Evolutionary conservation across 1,284 basidiomycete genomes (phyloP), one percentile per base, ranked within the genome.

Genomic region (Rugiboletus extremiorientalis): DNA sequence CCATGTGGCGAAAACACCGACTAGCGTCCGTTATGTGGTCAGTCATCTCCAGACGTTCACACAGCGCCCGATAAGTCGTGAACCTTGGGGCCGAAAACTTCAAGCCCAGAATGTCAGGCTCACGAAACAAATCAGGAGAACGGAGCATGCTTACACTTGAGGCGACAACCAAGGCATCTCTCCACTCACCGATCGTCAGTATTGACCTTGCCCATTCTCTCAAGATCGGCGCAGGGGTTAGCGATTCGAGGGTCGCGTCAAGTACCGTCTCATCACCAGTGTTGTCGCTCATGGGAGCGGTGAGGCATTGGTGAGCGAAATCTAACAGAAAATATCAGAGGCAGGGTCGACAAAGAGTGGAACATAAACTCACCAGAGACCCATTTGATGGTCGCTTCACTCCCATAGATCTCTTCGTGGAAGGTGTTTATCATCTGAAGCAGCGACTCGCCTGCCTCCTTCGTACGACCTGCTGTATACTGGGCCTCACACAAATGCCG

Each of bases 131-230:
- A 5, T 8, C 5, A n/a, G 2, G 18, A 5, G 1, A 14, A 25
- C 36, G 11, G 33, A 3, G 3, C n/a, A 33, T 28, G 14, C 46
- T 23, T 15, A 59, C 55, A 22, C 3, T 4, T 6, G 3, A 5
- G 15, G 56, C 6, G 4, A 5, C n/a, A 22, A 7, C 10, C 16
- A 57, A 28, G 16, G 46, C 20, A 33, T 47, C n/a, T 2, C 30
- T 14, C 57, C 58, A 58, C 0, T 16, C 12, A 7, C 18, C 2
- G 9, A n/a, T 3, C 0, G 14, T 9, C 11, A 59, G 9, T 15
- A 36, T 38, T 22, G 34, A 20, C 23, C 18, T 58, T n/a, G 33
- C 34, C 55, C 46, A 58, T 18, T 15, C 27, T 20, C 41, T 22
- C 27, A 56, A 30, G 9, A 56, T 25, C 5, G 3, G 12, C 1